Evolutionary conservation across 257 asterid species (phyloP).

Genomic region (Ilex asprella): DNA sequence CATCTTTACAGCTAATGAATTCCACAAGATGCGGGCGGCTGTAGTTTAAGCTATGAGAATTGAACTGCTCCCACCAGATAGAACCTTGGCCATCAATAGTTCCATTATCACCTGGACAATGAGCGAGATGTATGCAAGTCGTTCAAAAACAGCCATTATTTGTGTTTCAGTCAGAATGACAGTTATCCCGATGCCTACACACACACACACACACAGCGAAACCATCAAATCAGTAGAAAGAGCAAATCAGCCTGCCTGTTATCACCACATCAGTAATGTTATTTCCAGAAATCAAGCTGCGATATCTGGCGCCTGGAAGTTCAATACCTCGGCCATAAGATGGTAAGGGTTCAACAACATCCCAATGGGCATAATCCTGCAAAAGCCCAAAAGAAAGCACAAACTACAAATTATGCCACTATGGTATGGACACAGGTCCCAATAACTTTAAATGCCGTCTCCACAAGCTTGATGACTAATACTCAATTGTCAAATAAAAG

Average conservation of each 20-base stretch:
- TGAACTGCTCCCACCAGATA: slow-evolving; percentile 80
- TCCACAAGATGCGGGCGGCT: slow-evolving; percentile 91
- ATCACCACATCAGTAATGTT: slow-evolving; percentile 41
- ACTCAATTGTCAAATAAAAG: too few relatives aligned
- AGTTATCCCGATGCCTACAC: neutral
- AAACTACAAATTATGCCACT: neutral
- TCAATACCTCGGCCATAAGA: slow-evolving; percentile 48
- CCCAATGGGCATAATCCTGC: slow-evolving; percentile 68
- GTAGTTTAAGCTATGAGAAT: slow-evolving; percentile 56
- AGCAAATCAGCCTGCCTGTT: slow-evolving; percentile 26
- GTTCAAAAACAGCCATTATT: neutral
- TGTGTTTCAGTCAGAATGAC: too few relatives aligned
- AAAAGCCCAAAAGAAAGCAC: slow-evolving; percentile 2
- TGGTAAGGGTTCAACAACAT: slow-evolving; percentile 34
- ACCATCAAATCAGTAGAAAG: neutral
- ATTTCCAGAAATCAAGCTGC: slow-evolving; percentile 36
- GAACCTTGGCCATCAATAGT: slow-evolving; percentile 95
- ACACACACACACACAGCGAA: neutral
- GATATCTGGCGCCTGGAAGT: slow-evolving; percentile 32
- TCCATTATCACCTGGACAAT: slow-evolving; percentile 77
- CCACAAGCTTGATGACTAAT: too few relatives aligned
- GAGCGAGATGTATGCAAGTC: neutral
- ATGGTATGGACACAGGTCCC: neutral
- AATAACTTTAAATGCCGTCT: neutral
- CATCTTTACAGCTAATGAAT: slow-evolving; percentile 47